Evolutionary conservation across 352 stramenopile genomes (phyloP).

Genomic region (Phytophthora pisi): DNA sequence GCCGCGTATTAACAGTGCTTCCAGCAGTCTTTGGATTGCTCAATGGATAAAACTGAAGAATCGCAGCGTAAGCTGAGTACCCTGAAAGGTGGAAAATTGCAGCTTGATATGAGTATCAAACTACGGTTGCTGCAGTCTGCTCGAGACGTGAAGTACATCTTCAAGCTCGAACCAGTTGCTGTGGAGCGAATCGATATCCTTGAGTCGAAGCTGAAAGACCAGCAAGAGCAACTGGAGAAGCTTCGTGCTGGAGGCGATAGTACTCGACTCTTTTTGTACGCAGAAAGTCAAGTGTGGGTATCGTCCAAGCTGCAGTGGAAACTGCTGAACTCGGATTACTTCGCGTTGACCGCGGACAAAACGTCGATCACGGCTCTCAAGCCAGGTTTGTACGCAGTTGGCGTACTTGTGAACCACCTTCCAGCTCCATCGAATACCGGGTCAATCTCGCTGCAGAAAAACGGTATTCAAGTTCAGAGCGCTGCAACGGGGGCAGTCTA

Average conservation of each 20-base stretch:
- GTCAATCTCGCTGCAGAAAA: neutral
- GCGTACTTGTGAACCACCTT: conserved; percentile 20
- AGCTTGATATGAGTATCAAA: conserved; percentile 23
- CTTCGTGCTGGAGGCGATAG: neutral
- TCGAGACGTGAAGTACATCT: conserved; percentile 18
- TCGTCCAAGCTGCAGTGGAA: conserved; percentile 7
- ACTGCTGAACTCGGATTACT: neutral
- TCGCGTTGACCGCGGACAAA: conserved; percentile 1
- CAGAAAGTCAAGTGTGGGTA: conserved; percentile 2
- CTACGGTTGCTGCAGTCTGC: conserved; percentile 14
- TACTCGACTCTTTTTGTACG: conserved; percentile 1
- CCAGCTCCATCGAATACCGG: neutral
- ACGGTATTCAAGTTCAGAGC: conserved; percentile 3
- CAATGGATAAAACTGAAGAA: conserved; percentile 2
- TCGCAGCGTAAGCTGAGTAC: conserved; percentile 7
- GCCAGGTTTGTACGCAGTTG: conserved; percentile 12
- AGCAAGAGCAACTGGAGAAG: conserved; percentile 26
- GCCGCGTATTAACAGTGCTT: conserved; percentile 9
- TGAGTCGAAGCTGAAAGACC: conserved; percentile 27
- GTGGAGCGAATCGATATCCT: conserved; percentile 25
- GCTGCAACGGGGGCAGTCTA: neutral
- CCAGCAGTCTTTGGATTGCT: conserved; percentile 17
- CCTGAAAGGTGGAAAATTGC: neutral
- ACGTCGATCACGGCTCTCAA: neutral
- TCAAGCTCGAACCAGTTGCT: conserved; percentile 16